These are phyloP conservation scores for Annulohypoxylon stygium DNA, from an alignment of 495 filamentous ascomycete genomes.

Conservation along the genomic window DNA sequence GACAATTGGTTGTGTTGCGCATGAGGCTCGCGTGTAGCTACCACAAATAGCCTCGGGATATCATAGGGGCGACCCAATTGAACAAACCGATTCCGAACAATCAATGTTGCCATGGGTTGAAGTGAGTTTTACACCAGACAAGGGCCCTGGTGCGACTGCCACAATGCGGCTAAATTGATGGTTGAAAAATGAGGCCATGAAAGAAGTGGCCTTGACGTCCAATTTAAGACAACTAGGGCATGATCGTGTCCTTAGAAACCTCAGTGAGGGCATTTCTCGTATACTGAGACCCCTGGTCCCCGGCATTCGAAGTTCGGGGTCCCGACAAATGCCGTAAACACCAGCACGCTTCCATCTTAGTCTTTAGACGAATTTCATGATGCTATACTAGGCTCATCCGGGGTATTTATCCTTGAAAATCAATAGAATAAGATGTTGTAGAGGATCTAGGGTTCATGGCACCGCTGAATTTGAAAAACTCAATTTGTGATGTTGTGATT, in stretches of 20 bases:
- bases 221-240: background rate
- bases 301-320: background rate
- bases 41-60: too few species aligned
- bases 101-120: too few species aligned
- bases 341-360: background rate
- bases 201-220: background rate
- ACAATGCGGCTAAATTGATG: background rate
- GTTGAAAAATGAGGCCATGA: background rate
- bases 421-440: background rate
- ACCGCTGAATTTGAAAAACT: background rate
- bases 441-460: background rate
- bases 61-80: too few species aligned
- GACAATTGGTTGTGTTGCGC: background rate
- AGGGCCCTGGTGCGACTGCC: too few species aligned
- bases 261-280: background rate
- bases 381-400: background rate
- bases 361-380: background rate
- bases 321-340: background rate
- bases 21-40: background rate
- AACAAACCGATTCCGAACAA: too few species aligned
- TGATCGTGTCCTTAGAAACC: background rate
- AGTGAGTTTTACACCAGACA: too few species aligned
- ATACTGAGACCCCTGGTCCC: background rate
- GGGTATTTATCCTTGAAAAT: background rate
- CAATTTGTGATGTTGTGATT: too few species aligned